These are phyloP conservation scores for Byssochlamys sp. DNA, from an alignment of 2,329 filamentous ascomycete genomes.

Conservation along the genomic window DNA sequence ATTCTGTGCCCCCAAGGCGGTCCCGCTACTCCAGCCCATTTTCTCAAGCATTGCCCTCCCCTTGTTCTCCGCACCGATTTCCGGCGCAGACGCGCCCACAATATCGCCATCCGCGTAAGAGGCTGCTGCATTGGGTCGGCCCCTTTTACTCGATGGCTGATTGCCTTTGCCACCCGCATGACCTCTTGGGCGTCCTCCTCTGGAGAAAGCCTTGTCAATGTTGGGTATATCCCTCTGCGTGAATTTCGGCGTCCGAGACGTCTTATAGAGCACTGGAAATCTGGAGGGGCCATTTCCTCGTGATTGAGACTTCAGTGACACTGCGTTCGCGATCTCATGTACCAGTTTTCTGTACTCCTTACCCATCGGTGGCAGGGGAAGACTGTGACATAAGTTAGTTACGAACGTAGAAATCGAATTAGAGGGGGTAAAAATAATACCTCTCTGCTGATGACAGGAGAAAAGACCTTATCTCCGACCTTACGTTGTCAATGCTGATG, in stretches of 20 bases:
- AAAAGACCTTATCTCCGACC: conserved; percentile 63
- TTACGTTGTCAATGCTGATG: conserved; percentile 61
- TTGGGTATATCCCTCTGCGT: conserved; percentile 45
- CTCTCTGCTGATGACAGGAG: conserved; percentile 53
- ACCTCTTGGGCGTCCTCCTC: conserved; percentile 20
- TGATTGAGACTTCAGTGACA: conserved; percentile 77
- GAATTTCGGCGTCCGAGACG: conserved; percentile 54
- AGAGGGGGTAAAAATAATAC: conserved; percentile 33
- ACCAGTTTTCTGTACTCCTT: conserved; percentile 66
- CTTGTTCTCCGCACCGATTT: conserved; percentile 71
- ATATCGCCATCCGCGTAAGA: conserved; percentile 75
- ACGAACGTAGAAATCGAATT: background rate
- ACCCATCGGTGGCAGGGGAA: conserved; percentile 74
- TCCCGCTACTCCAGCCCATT: conserved; percentile 91
- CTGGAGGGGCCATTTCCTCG: conserved; percentile 62
- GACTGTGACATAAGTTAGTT: conserved; percentile 35
- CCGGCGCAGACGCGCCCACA: conserved; percentile 74
- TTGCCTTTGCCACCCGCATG: conserved; percentile 11
- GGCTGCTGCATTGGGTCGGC: conserved; percentile 37
- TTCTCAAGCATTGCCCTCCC: conserved; percentile 84
- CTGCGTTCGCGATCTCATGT: conserved; percentile 65
- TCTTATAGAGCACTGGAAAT: conserved; percentile 69
- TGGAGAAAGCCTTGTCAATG: conserved; percentile 31
- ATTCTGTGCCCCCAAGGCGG: conserved; percentile 66
- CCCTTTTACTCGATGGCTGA: conserved; percentile 18